Evolutionary conservation across 2,329 filamentous ascomycete species (phyloP), one percentile per base, ranked within the genome.

Genomic region (Diaporthe sp.): DNA sequence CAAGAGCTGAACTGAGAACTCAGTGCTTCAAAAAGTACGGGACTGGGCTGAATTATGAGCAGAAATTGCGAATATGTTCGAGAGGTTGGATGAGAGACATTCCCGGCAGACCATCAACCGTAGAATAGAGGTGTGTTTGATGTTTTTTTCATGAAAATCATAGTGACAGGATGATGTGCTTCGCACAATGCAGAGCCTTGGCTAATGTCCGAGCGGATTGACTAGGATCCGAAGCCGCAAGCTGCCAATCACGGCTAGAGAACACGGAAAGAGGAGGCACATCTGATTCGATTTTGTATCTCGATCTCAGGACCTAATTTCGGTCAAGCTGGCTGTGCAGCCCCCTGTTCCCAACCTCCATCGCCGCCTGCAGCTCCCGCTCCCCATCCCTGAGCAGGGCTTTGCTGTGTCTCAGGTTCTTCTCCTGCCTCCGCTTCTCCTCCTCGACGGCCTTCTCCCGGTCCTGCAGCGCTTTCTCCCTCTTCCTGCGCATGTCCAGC

Each of bases 401-500:
- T 79, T 90, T 92, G 28, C 92, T 91, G 60, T 87, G 88, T 47
- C 89, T 89, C 15, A 94, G 82, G 67, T 91, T 90, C 75, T 89
- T 87, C 79, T 90, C 87, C 77, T 93, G 88, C 80, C 85, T 86
- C 79, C 88, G 85, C 83, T 91, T 93, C 81, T 94, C 90, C 80
- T 93, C 91, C 42, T 90, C 89, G 9, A 94, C 92, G 5, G 85
- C 83, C 70, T 86, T 85, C 77, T 94, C 92, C 31, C 93, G 87
- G 76, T 94, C 92, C 67, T 90, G 88, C 37, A 95, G 84, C 1
- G 94, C 94, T 78, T 87, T 90, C 79, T 94, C 92, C n/a, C 93
- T 86, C 79, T 89, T 87, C 65, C 85, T 84, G n/a, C 88, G 83
- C 39, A 90, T 90, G 74, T 90, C 88, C 8, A 83, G 82, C 20